Percentiles rank a stretch among this genome's conserved stretches.
Evolutionary conservation across 139 green algal species (phyloP).

Genomic region (Yamagishiella unicocca): DNA sequence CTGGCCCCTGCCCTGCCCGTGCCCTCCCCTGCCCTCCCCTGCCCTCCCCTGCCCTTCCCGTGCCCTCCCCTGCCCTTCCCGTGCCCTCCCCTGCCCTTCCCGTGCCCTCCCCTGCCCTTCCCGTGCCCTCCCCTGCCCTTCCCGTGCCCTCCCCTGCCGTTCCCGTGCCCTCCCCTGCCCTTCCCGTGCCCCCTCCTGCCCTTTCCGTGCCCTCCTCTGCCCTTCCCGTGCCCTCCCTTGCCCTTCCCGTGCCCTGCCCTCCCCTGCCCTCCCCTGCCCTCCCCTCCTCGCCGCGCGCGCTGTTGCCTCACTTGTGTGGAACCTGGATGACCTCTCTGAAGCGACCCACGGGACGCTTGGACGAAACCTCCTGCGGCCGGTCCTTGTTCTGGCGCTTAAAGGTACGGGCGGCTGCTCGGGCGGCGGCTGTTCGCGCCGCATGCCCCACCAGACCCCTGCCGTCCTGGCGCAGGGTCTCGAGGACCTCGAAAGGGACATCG

Average conservation of each 20-base stretch:
- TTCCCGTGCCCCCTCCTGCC: no score
- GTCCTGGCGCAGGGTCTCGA: constrained; percentile 29
- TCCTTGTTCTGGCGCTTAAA: constrained; percentile 83
- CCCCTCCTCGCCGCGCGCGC: neutral
- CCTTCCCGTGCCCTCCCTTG: neutral
- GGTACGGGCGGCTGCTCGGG: constrained; percentile 42
- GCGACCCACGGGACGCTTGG: constrained; percentile 82
- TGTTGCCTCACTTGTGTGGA: constrained; percentile 67
- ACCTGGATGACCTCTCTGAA: constrained; percentile 79
- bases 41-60: no score
- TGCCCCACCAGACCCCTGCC: neutral
- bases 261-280: neutral
- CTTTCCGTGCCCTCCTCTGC: no score
- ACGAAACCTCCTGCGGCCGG: constrained; percentile 76
- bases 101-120: no score
- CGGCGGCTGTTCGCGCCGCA: neutral
- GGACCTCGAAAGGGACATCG: constrained; percentile 68
- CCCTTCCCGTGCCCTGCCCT: neutral
- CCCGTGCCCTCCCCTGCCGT: no score
- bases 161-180: no score
- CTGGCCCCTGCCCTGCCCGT: no score
- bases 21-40: no score
- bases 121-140: no score
- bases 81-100: no score
- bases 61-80: no score